Base-by-base conservation (phyloP, 176 grass and related monocot genomes). In the Oropetium thomaeum region DNA sequence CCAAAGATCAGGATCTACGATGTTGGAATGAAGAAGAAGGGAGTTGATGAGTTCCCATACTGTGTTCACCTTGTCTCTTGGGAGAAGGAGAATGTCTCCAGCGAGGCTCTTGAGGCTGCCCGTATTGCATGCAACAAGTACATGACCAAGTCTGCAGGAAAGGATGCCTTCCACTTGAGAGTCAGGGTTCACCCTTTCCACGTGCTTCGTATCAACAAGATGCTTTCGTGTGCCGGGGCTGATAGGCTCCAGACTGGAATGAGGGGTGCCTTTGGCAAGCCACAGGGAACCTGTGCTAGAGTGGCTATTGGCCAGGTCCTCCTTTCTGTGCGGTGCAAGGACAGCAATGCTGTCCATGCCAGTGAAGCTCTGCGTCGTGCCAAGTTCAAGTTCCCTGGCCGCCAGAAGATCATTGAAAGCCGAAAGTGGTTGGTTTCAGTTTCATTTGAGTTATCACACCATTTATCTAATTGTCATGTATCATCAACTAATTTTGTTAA, bases 241-340 rank as follows among this genome's bases (percentile, higher is more conserved):
- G 53, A 57, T 57, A 57, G 53, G 53, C 53, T 57, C 23, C 53
- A 57, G 53, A 57, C 53, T 57, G 53, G 53, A 57, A 57, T 57
- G 53, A 57, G 53, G 53, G 53, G 53, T 57, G 53, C 53, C 53
- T 57, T 57, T 57, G 53, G 53, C 53, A 57, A 57, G 53, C 53
- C 53, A 3, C 53, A 57, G 53, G 53, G 53, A 57, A 57, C 53
- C 22, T 57, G 53, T 13, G 53, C 53, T 27, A 57, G 53, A 23
- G 53, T 57, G 9, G 53, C 8, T 57, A 57, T 57, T 26, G 53
- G 53, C 9, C 53, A 57, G 53, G 53, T 57, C 53, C 53, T 57
- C 53, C 53, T 57, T 12, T 57, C 53, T 57, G 53, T 57, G 2
- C 53, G 53, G 53, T 57, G 53, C 53, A 57, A 57, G 53, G 53